Conservation (phyloP, 192 early-diverging fungal genomes). For the Jimgerdemannia flammicorona region DNA sequence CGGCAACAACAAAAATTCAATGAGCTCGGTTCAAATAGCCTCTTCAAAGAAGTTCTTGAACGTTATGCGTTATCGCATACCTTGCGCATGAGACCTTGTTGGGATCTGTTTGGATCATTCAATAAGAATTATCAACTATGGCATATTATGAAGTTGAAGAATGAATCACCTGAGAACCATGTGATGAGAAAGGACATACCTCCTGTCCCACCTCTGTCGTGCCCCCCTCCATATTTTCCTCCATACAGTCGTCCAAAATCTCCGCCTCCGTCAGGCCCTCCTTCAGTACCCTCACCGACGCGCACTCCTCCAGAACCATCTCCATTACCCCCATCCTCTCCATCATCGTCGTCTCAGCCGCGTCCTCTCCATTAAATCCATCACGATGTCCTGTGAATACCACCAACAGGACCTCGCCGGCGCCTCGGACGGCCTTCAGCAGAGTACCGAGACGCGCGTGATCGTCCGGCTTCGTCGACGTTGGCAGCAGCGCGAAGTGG, state of each 20-base stretch:
- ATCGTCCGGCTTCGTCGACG: not conserved
- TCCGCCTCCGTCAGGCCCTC: not conserved
- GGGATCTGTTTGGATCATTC: no score
- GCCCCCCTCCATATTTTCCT: not conserved
- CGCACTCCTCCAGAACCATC: not conserved
- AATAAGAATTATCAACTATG: no score
- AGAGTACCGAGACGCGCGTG: not conserved
- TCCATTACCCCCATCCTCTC: not conserved
- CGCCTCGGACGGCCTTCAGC: not conserved
- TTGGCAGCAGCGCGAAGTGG: not conserved
- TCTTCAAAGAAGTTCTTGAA: not conserved
- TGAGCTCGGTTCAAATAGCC: not conserved
- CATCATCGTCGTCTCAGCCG: not conserved
- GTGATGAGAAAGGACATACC: not conserved
- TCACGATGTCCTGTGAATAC: no score
- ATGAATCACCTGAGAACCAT: no score
- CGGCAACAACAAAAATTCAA: not conserved
- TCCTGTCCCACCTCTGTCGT: not conserved
- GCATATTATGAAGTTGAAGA: no score
- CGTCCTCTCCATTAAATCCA: not conserved
- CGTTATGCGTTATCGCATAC: not conserved
- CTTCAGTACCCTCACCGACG: not conserved
- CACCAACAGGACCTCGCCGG: not conserved
- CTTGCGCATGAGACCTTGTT: not conserved
- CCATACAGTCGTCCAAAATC: not conserved